Evolutionary conservation across 1,139 yeast species (phyloP).

Genomic region (Blastobotrys raffinosifermentans): DNA sequence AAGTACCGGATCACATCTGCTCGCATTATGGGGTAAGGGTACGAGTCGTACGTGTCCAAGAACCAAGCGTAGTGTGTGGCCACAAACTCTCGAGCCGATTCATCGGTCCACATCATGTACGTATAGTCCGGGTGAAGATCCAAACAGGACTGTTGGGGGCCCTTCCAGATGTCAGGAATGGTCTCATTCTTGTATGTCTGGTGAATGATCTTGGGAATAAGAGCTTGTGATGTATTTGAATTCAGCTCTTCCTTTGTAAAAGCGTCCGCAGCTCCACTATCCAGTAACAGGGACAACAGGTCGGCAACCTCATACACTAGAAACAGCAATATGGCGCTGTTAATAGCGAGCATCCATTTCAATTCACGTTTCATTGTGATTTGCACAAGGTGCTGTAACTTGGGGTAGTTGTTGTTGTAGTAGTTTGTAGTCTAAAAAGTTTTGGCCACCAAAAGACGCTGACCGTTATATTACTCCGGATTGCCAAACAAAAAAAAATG

Average conservation of each 20-base stretch:
- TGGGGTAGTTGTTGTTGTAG: too few relatives aligned
- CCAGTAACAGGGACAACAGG: slow-evolving; percentile 57
- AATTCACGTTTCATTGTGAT: slow-evolving; percentile 26
- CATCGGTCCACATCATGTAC: slow-evolving; percentile 85
- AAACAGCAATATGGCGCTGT: slow-evolving; percentile 42
- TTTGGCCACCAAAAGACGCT: too few relatives aligned
- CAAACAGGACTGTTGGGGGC: slow-evolving; percentile 69
- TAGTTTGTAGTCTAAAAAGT: background rate
- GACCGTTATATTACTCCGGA: too few relatives aligned
- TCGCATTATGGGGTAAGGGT: slow-evolving; percentile 75
- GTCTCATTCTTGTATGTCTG: slow-evolving; percentile 80
- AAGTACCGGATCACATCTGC: slow-evolving; percentile 94
- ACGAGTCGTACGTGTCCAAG: slow-evolving; percentile 66
- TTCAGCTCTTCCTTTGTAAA: slow-evolving; percentile 8
- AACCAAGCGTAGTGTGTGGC: slow-evolving; percentile 82
- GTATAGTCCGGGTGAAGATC: slow-evolving; percentile 81
- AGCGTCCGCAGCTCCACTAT: slow-evolving; percentile 37
- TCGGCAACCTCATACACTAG: slow-evolving; percentile 64
- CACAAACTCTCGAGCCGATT: slow-evolving; percentile 72
- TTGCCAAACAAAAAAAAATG: too few relatives aligned
- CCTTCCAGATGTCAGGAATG: slow-evolving; percentile 75
- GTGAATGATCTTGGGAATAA: slow-evolving; percentile 86
- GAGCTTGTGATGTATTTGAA: background rate
- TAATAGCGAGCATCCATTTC: slow-evolving; percentile 25
- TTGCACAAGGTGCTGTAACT: background rate